A percentile compares a stretch with the other conserved stretches of the same genome.
phyloP scores from a whole-genome alignment of 2,329 filamentous ascomycete genomes.

The Cyanodermella asteris region DNA sequence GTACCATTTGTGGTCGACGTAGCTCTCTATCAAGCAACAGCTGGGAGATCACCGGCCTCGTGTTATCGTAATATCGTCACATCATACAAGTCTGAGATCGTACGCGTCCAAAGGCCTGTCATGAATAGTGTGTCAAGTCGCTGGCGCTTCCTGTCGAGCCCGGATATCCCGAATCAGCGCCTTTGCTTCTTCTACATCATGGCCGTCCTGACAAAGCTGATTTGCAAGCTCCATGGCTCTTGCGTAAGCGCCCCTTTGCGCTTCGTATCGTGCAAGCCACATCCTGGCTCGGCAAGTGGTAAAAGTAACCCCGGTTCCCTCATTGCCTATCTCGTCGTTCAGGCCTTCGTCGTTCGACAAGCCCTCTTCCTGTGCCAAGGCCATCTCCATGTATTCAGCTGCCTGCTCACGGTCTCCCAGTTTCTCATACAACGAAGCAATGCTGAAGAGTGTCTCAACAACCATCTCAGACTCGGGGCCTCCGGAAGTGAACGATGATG shows the following conservation, averaged over 20 bases:
- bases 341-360: slow-evolving; percentile 12
- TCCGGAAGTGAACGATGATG: slow-evolving; percentile 25
- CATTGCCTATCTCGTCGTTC: slow-evolving; percentile 20
- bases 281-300: slow-evolving; percentile 82
- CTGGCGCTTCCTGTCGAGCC: slow-evolving; percentile 37
- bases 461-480: slow-evolving; percentile 41
- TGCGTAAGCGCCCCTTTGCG: slow-evolving; percentile 51
- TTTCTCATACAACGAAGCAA: slow-evolving; percentile 72
- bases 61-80: no score
- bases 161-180: slow-evolving; percentile 72
- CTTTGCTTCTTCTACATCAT: slow-evolving; percentile 94
- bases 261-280: slow-evolving; percentile 74
- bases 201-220: slow-evolving; percentile 84
- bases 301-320: slow-evolving; percentile 63
- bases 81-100: no score
- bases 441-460: slow-evolving; percentile 74
- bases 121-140: neutral
- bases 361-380: slow-evolving; percentile 77
- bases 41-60: no score
- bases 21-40: no score
- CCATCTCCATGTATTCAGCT: slow-evolving; percentile 87
- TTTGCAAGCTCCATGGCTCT: slow-evolving; percentile 62
- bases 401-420: slow-evolving; percentile 59
- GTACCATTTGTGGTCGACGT: no score
- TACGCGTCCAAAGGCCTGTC: no score